Evolutionary conservation across 495 filamentous ascomycete species (phyloP).

Genomic region (Penicillium tannophilum): DNA sequence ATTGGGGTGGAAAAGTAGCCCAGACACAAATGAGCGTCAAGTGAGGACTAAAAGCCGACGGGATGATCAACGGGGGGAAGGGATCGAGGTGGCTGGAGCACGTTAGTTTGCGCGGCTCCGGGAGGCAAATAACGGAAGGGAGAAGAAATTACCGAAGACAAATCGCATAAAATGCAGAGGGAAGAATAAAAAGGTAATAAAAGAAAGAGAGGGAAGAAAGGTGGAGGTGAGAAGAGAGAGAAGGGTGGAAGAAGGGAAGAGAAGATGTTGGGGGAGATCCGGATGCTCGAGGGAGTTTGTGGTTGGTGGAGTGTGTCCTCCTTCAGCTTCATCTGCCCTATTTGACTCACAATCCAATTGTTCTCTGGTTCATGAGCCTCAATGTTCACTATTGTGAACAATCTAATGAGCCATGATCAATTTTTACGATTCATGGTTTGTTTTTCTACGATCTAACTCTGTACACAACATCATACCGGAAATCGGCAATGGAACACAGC

Average conservation of each 20-base stretch:
- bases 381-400: background rate
- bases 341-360: constrained; percentile 26
- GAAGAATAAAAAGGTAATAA: constrained; percentile 7
- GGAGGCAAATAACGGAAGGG: constrained; percentile 20
- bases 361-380: background rate
- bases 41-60: constrained; percentile 20
- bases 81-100: constrained; percentile 59
- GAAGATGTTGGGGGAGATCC: constrained; percentile 27
- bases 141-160: constrained; percentile 17
- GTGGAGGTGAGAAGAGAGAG: constrained; percentile 23
- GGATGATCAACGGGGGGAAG: constrained; percentile 38
- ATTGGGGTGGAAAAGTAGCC: constrained; percentile 9
- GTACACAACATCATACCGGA: background rate
- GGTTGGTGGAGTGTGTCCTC: constrained; percentile 29
- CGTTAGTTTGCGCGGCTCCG: constrained; percentile 44
- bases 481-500: constrained; percentile 18
- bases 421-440: background rate
- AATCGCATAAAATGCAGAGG: constrained; percentile 26
- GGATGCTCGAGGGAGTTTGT: constrained; percentile 27
- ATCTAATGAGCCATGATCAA: background rate
- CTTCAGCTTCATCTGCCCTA: constrained; percentile 23
- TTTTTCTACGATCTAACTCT: background rate
- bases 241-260: constrained; percentile 30
- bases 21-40: constrained; percentile 24
- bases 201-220: constrained; percentile 36